Base-by-base conservation (phyloP, 495 filamentous ascomycete genomes). In the Penicillium fimorum region DNA sequence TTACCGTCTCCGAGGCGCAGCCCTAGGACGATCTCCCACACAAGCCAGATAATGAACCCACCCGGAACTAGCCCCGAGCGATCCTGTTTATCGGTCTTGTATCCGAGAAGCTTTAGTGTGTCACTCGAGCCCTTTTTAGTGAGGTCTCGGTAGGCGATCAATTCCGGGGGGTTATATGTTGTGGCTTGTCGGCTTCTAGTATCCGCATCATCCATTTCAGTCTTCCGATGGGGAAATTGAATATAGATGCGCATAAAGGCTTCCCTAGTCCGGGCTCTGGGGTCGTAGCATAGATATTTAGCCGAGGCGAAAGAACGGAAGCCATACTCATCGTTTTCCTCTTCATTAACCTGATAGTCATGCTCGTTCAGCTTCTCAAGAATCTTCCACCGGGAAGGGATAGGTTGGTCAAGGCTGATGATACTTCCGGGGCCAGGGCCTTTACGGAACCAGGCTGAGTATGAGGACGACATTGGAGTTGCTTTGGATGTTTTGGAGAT, bases 1-100 rank as follows among this genome's bases (percentile, higher is more conserved):
- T 33, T 13, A 4, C 32, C 12, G 12, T 55, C 55, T 20, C 55
- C 59, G 44, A 62, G 59, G 55, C 55, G 55, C 37, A 55, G 24
- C 29, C 59, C 59, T 41, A 45, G 59, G 12, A 62, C 59, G 5
- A 50, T 54, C 45, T 62, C 59, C 50, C 45, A 58, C 10, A 42
- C 50, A 22, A 62, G 48, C 49, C 50, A 58, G 50, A 55, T 49
- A 12, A 50, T 45, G 38, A 58, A 58, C 44, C 59, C 59, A 50
- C 44, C 43, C 48, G 59, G 49, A 41, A 62, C 50, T 25, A 50
- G 55, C 32, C 59, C 59, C 30, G 35, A 50, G 17, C 43, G 25
- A 54, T 50, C 50, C 44, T 62, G 55, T 18, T 43, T 50, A 44
- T 20, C 45, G 17, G 32, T 46, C 43, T 51, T 58, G 45, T 50